Percentiles rank a stretch among this genome's conserved stretches.
phyloP scores from a whole-genome alignment of 768 basidiomycete genomes.

The Tylopilus cervinicoccineus region DNA sequence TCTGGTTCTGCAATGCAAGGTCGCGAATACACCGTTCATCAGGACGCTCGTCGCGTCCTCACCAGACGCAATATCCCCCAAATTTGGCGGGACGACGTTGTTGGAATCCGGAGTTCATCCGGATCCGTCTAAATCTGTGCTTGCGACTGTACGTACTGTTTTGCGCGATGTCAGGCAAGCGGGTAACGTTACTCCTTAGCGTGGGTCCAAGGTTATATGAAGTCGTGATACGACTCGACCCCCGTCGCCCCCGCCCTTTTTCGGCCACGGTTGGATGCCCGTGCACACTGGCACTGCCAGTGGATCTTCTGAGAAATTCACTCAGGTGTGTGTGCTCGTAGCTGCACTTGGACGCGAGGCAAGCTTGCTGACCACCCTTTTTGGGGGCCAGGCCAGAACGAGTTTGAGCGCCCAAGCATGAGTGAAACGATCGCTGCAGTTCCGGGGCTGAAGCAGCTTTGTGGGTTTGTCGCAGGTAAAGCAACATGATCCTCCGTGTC shows the following conservation, averaged over 20 bases:
- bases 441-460: background rate
- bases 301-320: background rate
- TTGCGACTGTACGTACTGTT: too few species aligned
- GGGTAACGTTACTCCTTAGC: too few species aligned
- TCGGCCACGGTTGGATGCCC: background rate
- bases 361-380: background rate
- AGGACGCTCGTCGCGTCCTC: too few species aligned
- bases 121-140: too few species aligned
- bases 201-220: too few species aligned
- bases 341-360: background rate
- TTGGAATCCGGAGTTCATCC: too few species aligned
- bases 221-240: too few species aligned
- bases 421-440: background rate
- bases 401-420: slow-evolving; percentile 6
- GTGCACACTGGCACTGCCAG: background rate
- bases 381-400: background rate
- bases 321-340: background rate
- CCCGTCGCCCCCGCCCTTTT: background rate
- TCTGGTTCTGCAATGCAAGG: too few species aligned
- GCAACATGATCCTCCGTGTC: background rate
- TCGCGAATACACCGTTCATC: too few species aligned
- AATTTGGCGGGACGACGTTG: too few species aligned
- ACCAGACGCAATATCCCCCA: too few species aligned
- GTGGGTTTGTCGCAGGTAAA: slow-evolving; percentile 9
- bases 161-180: too few species aligned